Percentiles rank a stretch among this genome's conserved stretches.
phyloP scores from a whole-genome alignment of 225 moss, liverwort and hornwort genomes.

The Thuidium tamariscinum region DNA sequence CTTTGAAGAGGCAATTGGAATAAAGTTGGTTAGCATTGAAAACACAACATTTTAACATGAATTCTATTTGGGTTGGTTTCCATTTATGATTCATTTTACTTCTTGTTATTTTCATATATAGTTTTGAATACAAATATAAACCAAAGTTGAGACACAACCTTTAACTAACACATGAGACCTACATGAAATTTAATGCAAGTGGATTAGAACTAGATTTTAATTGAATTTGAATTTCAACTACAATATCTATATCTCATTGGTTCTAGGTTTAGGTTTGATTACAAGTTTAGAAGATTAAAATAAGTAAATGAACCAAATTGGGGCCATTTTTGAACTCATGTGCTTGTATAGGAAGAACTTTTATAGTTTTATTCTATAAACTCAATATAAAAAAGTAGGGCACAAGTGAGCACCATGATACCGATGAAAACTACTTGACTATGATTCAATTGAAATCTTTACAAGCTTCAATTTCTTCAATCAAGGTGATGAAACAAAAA shows the following conservation, averaged over 20 bases:
- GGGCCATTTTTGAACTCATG: too few relatives aligned
- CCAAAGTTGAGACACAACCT: rapidly evolving
- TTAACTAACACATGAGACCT: neutral
- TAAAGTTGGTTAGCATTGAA: neutral
- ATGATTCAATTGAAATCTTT: too few relatives aligned
- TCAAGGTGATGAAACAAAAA: too few relatives aligned
- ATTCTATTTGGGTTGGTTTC: neutral
- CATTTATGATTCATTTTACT: neutral
- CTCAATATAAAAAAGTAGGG: too few relatives aligned
- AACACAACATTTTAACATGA: neutral
- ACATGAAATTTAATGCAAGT: neutral
- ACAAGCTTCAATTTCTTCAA: too few relatives aligned
- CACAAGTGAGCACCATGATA: too few relatives aligned
- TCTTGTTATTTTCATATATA: neutral
- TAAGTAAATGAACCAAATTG: neutral
- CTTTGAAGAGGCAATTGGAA: neutral
- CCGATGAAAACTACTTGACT: too few relatives aligned
- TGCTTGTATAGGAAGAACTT: too few relatives aligned
- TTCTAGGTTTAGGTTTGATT: neutral
- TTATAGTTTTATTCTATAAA: too few relatives aligned
- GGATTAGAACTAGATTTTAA: neutral
- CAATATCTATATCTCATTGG: neutral
- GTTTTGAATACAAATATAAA: neutral
- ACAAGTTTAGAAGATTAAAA: neutral
- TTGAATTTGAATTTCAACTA: neutral